Evolutionary conservation across 192 early-diverging fungal species (phyloP), one percentile per base, ranked within the genome.

Genomic region (Coemansia sp.): DNA sequence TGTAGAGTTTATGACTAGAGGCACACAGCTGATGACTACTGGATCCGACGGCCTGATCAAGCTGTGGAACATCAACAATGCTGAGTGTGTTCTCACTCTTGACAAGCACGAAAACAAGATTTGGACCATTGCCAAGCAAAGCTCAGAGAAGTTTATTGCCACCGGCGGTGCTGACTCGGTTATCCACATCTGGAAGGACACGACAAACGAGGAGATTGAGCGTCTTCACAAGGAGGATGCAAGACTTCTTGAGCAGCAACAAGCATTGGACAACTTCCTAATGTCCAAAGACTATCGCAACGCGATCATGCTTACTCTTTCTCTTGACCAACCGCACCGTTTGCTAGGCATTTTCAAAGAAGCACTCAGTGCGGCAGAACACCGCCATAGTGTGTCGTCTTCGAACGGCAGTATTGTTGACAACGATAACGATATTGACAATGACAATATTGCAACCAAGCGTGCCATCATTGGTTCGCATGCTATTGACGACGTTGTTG

Each of bases 71-170:
- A 91, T 95, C 64, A 90, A 91, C 48, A 88, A 82, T 17, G 87
- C 88, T 41, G 91, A 93, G 61, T 99, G 97, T 72, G 89, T 91
- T 11, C 67, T 75, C 3, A 99, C 95, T 7, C 73, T 97, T 22
- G 97, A 99, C 69, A 89, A 90, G 48, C 94, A 97, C 63, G 92
- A 94, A 19, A 93, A 95, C 70, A 93, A 93, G 71, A 85, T 98
- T 18, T 99, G 97, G 97, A 87, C 91, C 0, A 70, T 98, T 50
- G 83, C 91, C 34, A 83, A 91, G 40, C 81, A 85, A 44, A 88
- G 87, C 40, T 67, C 61, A 14, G 84, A 89, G 63, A 80, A 71
- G 22, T 69, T 83, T 51, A 70, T 98, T 19, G 87, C 88, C n/a
- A 88, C 97, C 18, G 97, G 91, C 23, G 91, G 91, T 18, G 92